A percentile compares a stretch with the other conserved stretches of the same genome.
These are phyloP conservation scores for Lentinula lateritia DNA, from an alignment of 768 basidiomycete species.

Conservation along the genomic window DNA sequence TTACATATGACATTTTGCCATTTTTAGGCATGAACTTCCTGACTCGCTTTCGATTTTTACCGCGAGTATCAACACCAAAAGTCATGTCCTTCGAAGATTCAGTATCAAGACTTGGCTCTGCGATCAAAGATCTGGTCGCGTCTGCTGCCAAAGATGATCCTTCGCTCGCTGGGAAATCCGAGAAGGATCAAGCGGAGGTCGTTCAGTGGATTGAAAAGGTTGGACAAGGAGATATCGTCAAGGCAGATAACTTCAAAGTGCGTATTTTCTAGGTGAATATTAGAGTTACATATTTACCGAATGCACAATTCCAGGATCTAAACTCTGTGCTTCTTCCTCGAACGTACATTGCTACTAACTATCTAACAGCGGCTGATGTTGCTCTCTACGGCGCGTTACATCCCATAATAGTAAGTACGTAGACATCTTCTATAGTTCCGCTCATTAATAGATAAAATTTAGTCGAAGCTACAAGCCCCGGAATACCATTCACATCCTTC, in stretches of 20 bases:
- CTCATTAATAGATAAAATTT: too few relatives aligned
- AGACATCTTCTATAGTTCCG: not conserved
- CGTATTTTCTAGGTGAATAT: not conserved
- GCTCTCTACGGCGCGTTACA: slow-evolving; percentile 89
- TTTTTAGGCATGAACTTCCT: slow-evolving; percentile 15
- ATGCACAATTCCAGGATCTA: slow-evolving; percentile 39
- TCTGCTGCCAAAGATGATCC: slow-evolving; percentile 38
- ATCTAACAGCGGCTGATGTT: slow-evolving; percentile 85
- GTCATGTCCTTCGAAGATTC: slow-evolving; percentile 51
- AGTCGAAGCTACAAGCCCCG: slow-evolving; percentile 68
- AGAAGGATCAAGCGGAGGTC: slow-evolving; percentile 61
- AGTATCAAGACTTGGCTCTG: slow-evolving; percentile 38
- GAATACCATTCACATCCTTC: slow-evolving; percentile 78
- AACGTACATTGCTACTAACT: slow-evolving; percentile 83
- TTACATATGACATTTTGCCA: too few relatives aligned
- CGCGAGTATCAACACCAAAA: slow-evolving; percentile 25
- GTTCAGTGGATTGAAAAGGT: slow-evolving; percentile 67
- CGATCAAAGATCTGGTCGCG: slow-evolving; percentile 54
- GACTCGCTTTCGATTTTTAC: slow-evolving; percentile 34
- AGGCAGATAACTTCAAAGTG: slow-evolving; percentile 48
- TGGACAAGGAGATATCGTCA: slow-evolving; percentile 40
- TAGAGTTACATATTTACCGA: not conserved
- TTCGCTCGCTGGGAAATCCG: slow-evolving; percentile 44
- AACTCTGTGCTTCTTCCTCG: slow-evolving; percentile 65
- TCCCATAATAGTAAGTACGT: slow-evolving; percentile 64